Evolutionary conservation across 2,329 filamentous ascomycete genomes (phyloP), one percentile per base, ranked within the genome.

Genomic region (Xylaria sp.): DNA sequence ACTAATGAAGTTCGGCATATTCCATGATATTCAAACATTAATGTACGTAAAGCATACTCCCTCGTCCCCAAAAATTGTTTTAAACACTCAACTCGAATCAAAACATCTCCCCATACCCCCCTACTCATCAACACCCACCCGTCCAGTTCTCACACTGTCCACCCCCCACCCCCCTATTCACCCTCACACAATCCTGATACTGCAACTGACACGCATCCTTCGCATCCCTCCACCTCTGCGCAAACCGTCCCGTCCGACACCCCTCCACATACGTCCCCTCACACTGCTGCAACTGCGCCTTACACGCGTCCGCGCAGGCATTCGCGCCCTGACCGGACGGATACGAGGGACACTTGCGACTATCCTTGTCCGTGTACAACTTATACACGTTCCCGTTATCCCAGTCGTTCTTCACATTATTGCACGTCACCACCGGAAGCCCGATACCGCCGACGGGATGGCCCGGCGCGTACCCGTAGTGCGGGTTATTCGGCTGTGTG

Each of bases 391-490:
- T 76, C 56, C 65, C 65, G 65, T 74, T 79, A 7, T 42, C 44
- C 37, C 49, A 65, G 62, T 82, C 78, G 6, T 62, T 59, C 60
- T 73, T 68, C 47, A 79, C 65, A 64, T 84, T 80, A 71, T 83
- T 84, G 75, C 82, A 84, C 23, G 77, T 79, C 37, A 84, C 76
- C 58, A 81, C 71, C 51, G 81, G 82, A 55, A 84, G 72, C 19
- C 74, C 71, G 56, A 84, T 82, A 60, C 74, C 76, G 53, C 80
- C 82, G 13, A 83, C 79, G 2, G 79, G 76, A 54, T 76, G 85
- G 42, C 87, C 83, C 1, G 87, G 85, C 1, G 83, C 85, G 69
- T 92, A 93, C 55, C 84, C 85, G 65, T 80, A 83, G 69, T 81
- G 80, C 65, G 83, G 81, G 73, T 75, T 80, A 55, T 74, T 71